Percentiles rank a stretch among this genome's conserved stretches.
Evolutionary conservation across 805 yeast genomes (phyloP).

Genomic region (Nakazawaea pomicola): DNA sequence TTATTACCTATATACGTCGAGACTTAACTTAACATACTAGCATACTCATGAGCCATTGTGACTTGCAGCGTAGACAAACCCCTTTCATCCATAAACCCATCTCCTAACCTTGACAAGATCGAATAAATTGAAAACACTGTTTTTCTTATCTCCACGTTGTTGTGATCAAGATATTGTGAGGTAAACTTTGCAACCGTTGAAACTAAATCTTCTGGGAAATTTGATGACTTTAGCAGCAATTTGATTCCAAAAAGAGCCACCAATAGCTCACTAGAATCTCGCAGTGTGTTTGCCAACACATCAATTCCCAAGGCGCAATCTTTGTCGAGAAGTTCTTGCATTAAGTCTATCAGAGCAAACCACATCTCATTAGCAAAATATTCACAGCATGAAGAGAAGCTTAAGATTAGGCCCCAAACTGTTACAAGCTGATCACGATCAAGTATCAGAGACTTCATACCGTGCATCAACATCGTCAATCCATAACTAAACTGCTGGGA

Average conservation of each 20-base stretch:
- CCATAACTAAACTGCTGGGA: too few relatives aligned
- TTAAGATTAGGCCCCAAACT: conserved; percentile 6
- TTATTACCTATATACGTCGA: conserved; percentile 46
- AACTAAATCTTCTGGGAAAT: neutral
- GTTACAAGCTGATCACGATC: neutral
- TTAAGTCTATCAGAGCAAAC: conserved; percentile 9
- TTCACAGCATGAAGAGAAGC: neutral
- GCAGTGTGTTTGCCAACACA: neutral
- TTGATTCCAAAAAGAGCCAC: conserved; percentile 1
- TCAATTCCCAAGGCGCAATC: neutral
- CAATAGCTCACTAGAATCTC: neutral
- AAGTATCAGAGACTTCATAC: neutral
- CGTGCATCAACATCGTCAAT: conserved; percentile 2
- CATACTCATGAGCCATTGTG: conserved; percentile 2
- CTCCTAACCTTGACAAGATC: neutral
- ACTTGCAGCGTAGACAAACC: conserved; percentile 2
- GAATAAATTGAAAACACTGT: neutral
- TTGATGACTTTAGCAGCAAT: too few relatives aligned
- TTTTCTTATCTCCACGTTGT: conserved; percentile 1
- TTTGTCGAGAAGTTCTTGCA: neutral
- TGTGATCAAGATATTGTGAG: neutral
- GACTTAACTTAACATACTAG: too few relatives aligned
- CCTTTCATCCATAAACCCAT: neutral
- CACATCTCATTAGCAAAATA: conserved; percentile 10
- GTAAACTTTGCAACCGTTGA: neutral